A percentile compares a stretch with the other conserved stretches of the same genome.
Conservation (phyloP, 2,329 filamentous ascomycete species). For the Cercospora sp. region DNA sequence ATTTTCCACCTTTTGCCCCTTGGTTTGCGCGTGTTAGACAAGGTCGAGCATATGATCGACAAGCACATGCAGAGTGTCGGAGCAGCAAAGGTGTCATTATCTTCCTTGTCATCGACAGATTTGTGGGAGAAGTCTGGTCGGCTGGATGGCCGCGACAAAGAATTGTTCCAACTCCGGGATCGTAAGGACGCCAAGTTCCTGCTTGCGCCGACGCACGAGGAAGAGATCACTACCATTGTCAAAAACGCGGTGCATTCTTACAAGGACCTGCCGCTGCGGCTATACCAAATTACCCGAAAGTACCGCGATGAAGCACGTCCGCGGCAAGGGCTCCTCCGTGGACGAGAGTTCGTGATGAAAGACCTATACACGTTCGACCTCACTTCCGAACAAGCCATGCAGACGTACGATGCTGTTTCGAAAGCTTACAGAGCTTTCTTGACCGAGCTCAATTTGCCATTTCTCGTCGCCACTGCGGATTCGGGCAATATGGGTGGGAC, state of each 20-base stretch:
- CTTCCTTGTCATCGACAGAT: constrained; percentile 79
- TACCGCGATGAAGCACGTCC: constrained; percentile 92
- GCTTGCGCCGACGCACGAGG: constrained; percentile 90
- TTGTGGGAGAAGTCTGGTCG: constrained; percentile 85
- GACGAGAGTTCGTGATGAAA: constrained; percentile 95
- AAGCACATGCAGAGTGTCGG: constrained; percentile 77
- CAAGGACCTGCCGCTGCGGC: constrained; percentile 76
- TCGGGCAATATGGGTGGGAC: constrained; percentile 96
- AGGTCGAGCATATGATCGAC: constrained; percentile 81
- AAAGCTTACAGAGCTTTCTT: constrained; percentile 75
- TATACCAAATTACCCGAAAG: constrained; percentile 93
- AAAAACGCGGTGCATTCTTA: constrained; percentile 73
- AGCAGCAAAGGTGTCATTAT: constrained; percentile 78
- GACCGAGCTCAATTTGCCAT: constrained; percentile 76
- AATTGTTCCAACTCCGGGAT: constrained; percentile 80
- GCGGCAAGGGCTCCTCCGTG: constrained; percentile 80
- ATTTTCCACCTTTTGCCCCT: constrained; percentile 91
- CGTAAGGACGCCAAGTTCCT: constrained; percentile 73
- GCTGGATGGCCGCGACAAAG: constrained; percentile 51
- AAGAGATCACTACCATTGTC: constrained; percentile 87
- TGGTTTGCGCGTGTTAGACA: constrained; percentile 82
- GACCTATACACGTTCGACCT: constrained; percentile 95
- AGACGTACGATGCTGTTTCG: constrained; percentile 76
- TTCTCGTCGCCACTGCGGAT: constrained; percentile 82
- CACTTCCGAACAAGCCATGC: constrained; percentile 65